Evolutionary conservation across 345 rosid genomes (phyloP).

Genomic region (Hibiscus syriacus): DNA sequence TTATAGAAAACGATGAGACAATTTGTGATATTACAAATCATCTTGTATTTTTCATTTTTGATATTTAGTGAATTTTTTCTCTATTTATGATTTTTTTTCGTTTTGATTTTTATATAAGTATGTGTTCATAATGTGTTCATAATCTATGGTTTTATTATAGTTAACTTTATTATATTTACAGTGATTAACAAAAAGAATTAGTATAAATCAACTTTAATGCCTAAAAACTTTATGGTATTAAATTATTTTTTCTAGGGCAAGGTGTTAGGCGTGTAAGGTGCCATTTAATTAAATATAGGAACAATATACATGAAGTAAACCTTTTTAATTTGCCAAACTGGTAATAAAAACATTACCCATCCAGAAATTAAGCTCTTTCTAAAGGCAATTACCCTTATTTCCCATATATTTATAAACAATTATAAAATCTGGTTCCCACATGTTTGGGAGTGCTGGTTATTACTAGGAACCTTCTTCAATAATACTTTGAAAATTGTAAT

Average conservation of each 20-base stretch:
- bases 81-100: too few relatives aligned
- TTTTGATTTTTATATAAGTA: too few relatives aligned
- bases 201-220: background rate
- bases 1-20: too few relatives aligned
- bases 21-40: too few relatives aligned
- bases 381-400: background rate
- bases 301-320: background rate
- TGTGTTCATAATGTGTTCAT: too few relatives aligned
- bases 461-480: slow-evolving; percentile 7
- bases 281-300: background rate
- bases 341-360: slow-evolving; percentile 12
- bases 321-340: background rate
- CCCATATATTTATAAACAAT: background rate
- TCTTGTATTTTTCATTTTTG: too few relatives aligned
- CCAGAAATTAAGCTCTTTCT: background rate
- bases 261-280: background rate
- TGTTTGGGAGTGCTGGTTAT: slow-evolving; percentile 26
- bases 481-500: background rate
- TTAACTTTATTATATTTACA: too few relatives aligned
- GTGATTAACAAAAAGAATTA: too few relatives aligned
- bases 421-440: slow-evolving; percentile 24
- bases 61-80: too few relatives aligned
- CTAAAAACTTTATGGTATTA: background rate
- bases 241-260: background rate
- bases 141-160: too few relatives aligned